A percentile compares a stretch with the other conserved stretches of the same genome.
Conservation (phyloP, 768 basidiomycete species). For the Brasilioporus rufonigricans region DNA sequence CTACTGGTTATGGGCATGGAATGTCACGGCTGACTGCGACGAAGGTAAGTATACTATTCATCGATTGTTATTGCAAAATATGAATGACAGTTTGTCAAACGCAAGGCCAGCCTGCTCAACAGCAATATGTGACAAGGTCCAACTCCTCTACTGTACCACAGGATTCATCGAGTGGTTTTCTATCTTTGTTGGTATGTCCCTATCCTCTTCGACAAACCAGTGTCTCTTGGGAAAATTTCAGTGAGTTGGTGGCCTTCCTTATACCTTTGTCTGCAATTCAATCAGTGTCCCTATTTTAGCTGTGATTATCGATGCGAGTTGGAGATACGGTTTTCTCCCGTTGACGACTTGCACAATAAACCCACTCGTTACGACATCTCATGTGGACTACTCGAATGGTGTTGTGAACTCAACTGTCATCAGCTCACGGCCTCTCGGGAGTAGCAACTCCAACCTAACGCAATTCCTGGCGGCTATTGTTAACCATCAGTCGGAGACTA, state of each 20-base stretch:
- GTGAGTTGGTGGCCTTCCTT: background rate
- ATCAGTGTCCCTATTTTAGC: background rate
- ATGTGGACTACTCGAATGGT: slow-evolving; percentile 10
- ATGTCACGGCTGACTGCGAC: background rate
- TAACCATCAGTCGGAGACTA: slow-evolving; percentile 2
- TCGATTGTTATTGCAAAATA: background rate
- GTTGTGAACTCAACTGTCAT: background rate
- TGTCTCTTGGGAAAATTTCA: background rate
- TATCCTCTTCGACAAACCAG: slow-evolving; percentile 1
- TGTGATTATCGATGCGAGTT: background rate
- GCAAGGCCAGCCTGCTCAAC: slow-evolving; percentile 2
- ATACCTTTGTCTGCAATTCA: too few relatives aligned
- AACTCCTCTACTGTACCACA: slow-evolving; percentile 1
- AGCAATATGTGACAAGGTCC: slow-evolving; percentile 1
- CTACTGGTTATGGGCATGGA: slow-evolving; percentile 8
- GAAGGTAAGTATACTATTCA: background rate
- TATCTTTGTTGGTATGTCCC: slow-evolving; percentile 2
- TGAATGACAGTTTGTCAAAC: background rate
- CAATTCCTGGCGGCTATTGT: slow-evolving; percentile 11
- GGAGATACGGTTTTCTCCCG: slow-evolving; percentile 17
- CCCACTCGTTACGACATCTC: slow-evolving; percentile 10
- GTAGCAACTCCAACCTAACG: slow-evolving; percentile 2
- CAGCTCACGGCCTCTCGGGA: background rate
- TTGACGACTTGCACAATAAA: slow-evolving; percentile 6
- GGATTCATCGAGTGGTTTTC: background rate